Evolutionary conservation across 2,329 filamentous ascomycete genomes (phyloP).

Genomic region (Aspergillus aculeatinus): DNA sequence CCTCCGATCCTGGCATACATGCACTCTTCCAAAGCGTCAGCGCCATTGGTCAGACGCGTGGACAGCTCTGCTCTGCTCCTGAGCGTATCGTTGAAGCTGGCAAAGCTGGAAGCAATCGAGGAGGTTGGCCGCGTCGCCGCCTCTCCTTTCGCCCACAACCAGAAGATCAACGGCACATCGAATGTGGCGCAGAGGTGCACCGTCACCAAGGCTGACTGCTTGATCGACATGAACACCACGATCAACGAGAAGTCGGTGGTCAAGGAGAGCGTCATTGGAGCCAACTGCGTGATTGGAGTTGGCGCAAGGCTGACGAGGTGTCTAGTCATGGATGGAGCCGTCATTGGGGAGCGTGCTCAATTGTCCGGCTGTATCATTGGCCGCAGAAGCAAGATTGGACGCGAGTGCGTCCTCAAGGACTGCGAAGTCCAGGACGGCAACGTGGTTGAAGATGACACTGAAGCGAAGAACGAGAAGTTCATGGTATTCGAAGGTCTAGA

Average conservation of each 20-base stretch:
- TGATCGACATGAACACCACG: constrained; percentile 84
- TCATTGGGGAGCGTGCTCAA: constrained; percentile 79
- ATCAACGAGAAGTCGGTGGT: constrained; percentile 88
- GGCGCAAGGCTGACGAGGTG: constrained; percentile 87
- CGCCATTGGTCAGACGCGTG: constrained; percentile 77
- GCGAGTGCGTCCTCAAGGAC: constrained; percentile 74
- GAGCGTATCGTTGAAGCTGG: constrained; percentile 77
- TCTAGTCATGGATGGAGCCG: constrained; percentile 87
- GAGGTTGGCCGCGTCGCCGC: constrained; percentile 58
- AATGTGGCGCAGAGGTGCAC: constrained; percentile 78
- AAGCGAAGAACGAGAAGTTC: constrained; percentile 63
- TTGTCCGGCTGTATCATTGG: constrained; percentile 87
- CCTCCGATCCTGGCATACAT: constrained; percentile 81
- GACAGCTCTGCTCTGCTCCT: constrained; percentile 83
- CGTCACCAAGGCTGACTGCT: constrained; percentile 75
- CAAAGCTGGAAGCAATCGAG: constrained; percentile 70
- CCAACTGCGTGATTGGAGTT: constrained; percentile 79
- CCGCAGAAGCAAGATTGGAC: constrained; percentile 76
- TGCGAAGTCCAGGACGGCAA: constrained; percentile 90
- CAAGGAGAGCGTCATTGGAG: constrained; percentile 85
- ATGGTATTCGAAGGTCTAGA: constrained; percentile 53
- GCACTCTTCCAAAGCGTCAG: constrained; percentile 55
- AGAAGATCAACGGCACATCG: constrained; percentile 80
- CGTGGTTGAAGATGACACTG: constrained; percentile 74
- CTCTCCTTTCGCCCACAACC: constrained; percentile 73